phyloP scores from a whole-genome alignment of 768 basidiomycete genomes.

The Cantharellus anzutake region DNA sequence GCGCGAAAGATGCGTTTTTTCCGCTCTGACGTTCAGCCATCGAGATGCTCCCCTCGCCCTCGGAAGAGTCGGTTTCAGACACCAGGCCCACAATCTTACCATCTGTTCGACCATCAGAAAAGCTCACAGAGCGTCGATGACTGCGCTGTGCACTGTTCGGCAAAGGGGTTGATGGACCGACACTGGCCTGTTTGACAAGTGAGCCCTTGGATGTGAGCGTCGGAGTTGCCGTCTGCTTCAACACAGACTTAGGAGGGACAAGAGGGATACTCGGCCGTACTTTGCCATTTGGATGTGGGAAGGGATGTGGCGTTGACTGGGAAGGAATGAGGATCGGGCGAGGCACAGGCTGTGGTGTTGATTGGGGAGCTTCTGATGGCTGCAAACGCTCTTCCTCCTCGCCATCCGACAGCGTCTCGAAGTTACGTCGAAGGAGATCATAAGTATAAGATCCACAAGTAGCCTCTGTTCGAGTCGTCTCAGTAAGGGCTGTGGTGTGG shows the following conservation, averaged over 20 bases:
- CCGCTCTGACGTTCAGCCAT: slow-evolving; percentile 8
- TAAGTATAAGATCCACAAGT: no score
- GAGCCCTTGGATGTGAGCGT: slow-evolving; percentile 25
- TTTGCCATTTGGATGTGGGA: not conserved
- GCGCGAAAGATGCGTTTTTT: slow-evolving; percentile 17
- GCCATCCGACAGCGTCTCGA: not conserved
- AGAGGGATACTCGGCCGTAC: not conserved
- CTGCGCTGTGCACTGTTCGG: slow-evolving; percentile 9
- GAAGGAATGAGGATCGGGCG: not conserved
- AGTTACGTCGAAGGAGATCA: not conserved
- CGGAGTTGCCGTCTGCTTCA: slow-evolving; percentile 16
- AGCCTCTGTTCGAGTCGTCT: not conserved
- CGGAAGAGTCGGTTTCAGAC: slow-evolving; percentile 7
- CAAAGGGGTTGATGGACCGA: slow-evolving; percentile 1
- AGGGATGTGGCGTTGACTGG: not conserved
- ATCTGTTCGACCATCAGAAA: slow-evolving; percentile 82
- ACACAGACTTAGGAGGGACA: slow-evolving; percentile 9
- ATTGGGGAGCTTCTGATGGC: not conserved
- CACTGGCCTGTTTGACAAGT: not conserved
- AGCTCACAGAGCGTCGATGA: slow-evolving; percentile 79
- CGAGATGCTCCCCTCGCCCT: slow-evolving; percentile 12
- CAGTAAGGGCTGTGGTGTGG: not conserved
- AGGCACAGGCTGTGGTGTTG: not conserved
- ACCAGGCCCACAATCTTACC: slow-evolving; percentile 64
- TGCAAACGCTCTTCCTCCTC: not conserved